A percentile compares a stretch with the other conserved stretches of the same genome.
These are phyloP conservation scores for Epichloe sp. DNA, from an alignment of 2,329 filamentous ascomycete genomes.

Conservation along the genomic window DNA sequence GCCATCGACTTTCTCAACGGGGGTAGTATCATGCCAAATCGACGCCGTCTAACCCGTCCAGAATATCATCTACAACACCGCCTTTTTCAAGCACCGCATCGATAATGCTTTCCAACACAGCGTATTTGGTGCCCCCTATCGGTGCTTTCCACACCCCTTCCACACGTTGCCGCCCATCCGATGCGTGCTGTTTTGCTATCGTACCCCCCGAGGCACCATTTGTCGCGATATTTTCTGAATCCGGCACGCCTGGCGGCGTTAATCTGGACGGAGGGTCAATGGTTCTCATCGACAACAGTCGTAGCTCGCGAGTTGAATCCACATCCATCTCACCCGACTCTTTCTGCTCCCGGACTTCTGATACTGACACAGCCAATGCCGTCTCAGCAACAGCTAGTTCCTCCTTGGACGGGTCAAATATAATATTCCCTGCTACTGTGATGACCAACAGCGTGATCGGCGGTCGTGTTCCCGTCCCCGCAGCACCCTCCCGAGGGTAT, in stretches of 20 bases:
- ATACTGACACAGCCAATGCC: constrained; percentile 73
- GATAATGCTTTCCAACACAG: constrained; percentile 59
- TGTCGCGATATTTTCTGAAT: constrained; percentile 46
- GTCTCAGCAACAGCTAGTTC: constrained; percentile 89
- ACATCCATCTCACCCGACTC: constrained; percentile 25
- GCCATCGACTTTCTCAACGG: too few species aligned
- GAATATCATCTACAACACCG: constrained; percentile 74
- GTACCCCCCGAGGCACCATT: constrained; percentile 24
- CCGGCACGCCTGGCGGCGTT: constrained; percentile 57
- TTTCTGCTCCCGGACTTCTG: constrained; percentile 25
- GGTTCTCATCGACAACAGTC: constrained; percentile 55
- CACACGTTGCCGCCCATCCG: constrained; percentile 38
- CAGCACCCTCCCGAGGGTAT: constrained; percentile 43
- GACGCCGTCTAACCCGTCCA: constrained; percentile 67
- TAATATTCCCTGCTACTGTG: constrained; percentile 71
- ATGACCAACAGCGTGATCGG: constrained; percentile 87
- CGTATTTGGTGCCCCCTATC: constrained; percentile 68
- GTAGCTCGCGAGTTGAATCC: constrained; percentile 34
- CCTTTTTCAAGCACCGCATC: constrained; percentile 62
- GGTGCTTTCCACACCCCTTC: constrained; percentile 76
- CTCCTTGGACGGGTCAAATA: constrained; percentile 85
- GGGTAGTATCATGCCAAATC: constrained; percentile 40
- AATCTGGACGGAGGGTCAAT: constrained; percentile 63
- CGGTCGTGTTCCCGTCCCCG: constrained; percentile 38
- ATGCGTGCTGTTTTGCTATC: constrained; percentile 18